Evolutionary conservation across 768 basidiomycete species (phyloP), one percentile per base, ranked within the genome.

Genomic region (Dacryopinax primogenitus): DNA sequence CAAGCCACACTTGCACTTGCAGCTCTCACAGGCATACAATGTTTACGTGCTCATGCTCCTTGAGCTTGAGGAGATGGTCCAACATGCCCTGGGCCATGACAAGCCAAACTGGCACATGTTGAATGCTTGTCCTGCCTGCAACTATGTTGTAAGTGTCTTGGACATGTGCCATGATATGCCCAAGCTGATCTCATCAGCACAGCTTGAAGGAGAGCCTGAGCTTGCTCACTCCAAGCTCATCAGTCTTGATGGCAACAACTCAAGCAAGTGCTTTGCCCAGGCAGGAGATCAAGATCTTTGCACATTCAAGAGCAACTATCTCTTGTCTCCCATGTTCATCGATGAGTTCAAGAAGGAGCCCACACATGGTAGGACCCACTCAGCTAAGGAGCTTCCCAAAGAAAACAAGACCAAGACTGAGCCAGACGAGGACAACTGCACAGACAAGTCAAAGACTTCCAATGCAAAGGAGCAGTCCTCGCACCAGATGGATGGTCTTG

Each of bases 191-290:
- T 11, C 12, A 11, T n/a, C 12, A 11, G 11, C n/a, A n/a, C 11
- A 74, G 71, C 67, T 77, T 7, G 63, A 74, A 41, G 74, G 69
- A 28, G 76, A 79, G 63, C 71, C 70, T 0, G 28, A 67, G 0
- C 70, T 79, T 0, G 13, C 33, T 3, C 74, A 69, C 33, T n/a
- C 66, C 0, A 13, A 71, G 2, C 66, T 79, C 33, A 33, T 68
- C 12, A 70, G 69, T n/a, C 68, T 76, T 51, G 75, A 78, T 64
- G 73, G n/a, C n/a, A n/a, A n/a, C n/a, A n/a, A n/a, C n/a, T n/a
- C n/a, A n/a, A n/a, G n/a, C n/a, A n/a, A n/a, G 75, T n/a, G 1
- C 78, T 77, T 63, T 67, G 73, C 35, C 77, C 74, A 0, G 68
- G 74, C 1, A 75, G 75, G 62, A 70, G 12, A 26, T 21, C 33